A percentile compares a stretch with the other conserved stretches of the same genome.
Conservation (phyloP, 176 grass and related monocot genomes). For the Miscanthus lutarioriparius region DNA sequence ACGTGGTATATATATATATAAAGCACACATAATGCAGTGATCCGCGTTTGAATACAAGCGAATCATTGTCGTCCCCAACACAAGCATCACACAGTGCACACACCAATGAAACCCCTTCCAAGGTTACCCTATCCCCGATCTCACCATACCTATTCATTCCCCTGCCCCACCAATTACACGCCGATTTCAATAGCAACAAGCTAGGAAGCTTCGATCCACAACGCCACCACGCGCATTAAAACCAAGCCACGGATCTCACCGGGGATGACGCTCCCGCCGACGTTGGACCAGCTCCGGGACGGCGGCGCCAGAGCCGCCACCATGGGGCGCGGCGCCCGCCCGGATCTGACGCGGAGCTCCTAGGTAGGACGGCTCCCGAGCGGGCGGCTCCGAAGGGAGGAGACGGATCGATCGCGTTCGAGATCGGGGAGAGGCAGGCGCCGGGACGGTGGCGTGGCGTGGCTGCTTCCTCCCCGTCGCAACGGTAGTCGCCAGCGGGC, state of each 20-base stretch:
- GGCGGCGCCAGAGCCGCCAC: slow-evolving; percentile 23
- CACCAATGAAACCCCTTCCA: too few relatives aligned
- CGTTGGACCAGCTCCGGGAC: slow-evolving; percentile 27
- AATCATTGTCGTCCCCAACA: not conserved
- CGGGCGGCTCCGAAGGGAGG: not conserved
- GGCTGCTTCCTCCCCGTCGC: not conserved
- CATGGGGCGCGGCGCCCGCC: slow-evolving; percentile 22
- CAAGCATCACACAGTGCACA: not conserved
- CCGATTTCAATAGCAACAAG: not conserved
- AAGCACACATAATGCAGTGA: not conserved
- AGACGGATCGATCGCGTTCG: slow-evolving; percentile 1
- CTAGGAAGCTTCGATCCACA: slow-evolving; percentile 8
- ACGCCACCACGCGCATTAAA: not conserved
- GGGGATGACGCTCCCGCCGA: slow-evolving; percentile 21
- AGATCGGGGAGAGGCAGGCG: not conserved
- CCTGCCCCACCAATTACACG: not conserved
- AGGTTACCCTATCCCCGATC: too few relatives aligned
- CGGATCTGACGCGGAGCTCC: slow-evolving; percentile 8
- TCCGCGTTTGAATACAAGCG: not conserved
- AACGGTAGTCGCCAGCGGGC: not conserved
- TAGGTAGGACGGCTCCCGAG: not conserved
- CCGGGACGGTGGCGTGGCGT: not conserved
- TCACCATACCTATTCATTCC: not conserved
- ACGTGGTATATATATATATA: not conserved
- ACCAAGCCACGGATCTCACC: slow-evolving; percentile 40